Conservation (phyloP, 495 filamentous ascomycete genomes). For the Penicillium steckii region DNA sequence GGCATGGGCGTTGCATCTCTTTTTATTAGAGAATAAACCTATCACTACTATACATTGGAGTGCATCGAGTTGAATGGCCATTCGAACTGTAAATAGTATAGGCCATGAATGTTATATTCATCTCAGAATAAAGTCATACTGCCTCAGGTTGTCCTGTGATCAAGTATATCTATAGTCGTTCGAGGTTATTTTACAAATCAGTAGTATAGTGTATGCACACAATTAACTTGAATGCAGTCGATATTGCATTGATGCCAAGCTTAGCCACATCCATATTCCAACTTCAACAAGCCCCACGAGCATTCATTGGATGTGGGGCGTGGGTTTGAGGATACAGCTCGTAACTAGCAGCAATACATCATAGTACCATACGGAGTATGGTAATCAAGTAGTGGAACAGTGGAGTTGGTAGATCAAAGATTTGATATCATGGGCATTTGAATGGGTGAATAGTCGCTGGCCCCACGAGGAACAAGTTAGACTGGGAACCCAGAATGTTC, state of each 20-base stretch:
- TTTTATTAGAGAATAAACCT: constrained; percentile 67
- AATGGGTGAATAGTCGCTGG: no score
- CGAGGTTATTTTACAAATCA: no score
- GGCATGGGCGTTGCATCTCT: constrained; percentile 77
- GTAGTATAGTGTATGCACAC: no score
- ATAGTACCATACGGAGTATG: no score
- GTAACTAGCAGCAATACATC: not conserved
- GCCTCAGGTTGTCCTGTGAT: no score
- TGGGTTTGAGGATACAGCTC: not conserved
- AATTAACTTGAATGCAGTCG: no score
- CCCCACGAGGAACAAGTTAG: constrained; percentile 8
- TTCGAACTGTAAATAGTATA: not conserved
- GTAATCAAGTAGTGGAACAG: not conserved
- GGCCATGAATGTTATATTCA: not conserved
- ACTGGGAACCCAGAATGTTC: no score
- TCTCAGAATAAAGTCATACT: no score
- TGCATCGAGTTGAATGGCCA: not conserved
- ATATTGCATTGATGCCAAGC: no score
- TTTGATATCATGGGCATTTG: no score
- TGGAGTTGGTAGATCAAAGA: not conserved
- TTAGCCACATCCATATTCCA: no score
- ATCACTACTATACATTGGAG: not conserved
- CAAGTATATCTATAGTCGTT: no score
- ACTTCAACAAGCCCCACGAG: not conserved
- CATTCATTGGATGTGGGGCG: constrained; percentile 2